Base-by-base conservation (phyloP, 2,329 filamentous ascomycete genomes). In the Aspergillus fijiensis region DNA sequence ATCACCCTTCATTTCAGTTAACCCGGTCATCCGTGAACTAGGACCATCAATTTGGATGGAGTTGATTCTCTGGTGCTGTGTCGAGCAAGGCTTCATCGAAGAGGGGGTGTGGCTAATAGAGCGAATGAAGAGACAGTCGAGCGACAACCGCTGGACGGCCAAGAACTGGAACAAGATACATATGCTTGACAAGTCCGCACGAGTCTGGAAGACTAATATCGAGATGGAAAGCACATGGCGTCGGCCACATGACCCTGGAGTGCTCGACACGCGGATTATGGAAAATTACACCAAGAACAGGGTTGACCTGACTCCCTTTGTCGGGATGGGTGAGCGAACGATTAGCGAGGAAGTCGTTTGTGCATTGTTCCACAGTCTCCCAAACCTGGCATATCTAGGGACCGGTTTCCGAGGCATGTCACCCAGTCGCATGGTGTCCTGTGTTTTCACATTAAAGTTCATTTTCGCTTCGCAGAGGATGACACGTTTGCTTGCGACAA, bases 331-430 rank as follows among this genome's bases (percentile, higher is more conserved):
- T 2, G 61, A 63, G 48, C 72, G 77, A 53, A 86, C 82, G 0
- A 80, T 88, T 65, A 87, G 84, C 66, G 77, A 78, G 48, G 86
- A 88, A 70, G 79, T 87, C 11, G 78, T 87, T 27, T 75, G 80
- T 55, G 81, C 83, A 5, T 79, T 86, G 47, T 73, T 85, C 31
- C 82, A 85, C 65, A 82, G 80, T 16, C 69, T 86, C 14, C 68
- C 82, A 47, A 83, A 80, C 60, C 67, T 70, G 12, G 69, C 81
- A 48, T 78, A 77, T 57, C 65, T 79, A 23, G 80, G 80, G 49
- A 33, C 77, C 65, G 62, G 68, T 63, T 57, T 72, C 71, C 39
- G 73, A 68, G 63, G 67, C 59, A n/a, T 68, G 75, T 56, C 67
- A 49, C 67, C 50, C 67, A 70, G 33, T 63, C 80, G 60, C 66